phyloP scores from a whole-genome alignment of 768 basidiomycete genomes.

The Russula abietina region DNA sequence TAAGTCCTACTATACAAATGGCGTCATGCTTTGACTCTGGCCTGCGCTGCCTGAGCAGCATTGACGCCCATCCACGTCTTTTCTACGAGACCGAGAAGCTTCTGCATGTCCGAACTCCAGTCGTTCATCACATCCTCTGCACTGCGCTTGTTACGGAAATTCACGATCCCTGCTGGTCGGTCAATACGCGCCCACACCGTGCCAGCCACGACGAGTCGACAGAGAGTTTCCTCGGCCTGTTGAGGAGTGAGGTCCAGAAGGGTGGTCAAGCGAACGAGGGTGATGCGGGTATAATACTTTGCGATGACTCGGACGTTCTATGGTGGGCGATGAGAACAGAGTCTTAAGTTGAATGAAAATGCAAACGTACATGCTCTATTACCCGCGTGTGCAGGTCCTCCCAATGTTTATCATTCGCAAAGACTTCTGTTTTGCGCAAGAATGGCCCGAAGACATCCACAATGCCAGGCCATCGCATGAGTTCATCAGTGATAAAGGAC shows the following conservation, averaged over 20 bases:
- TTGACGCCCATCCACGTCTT: slow-evolving; percentile 99
- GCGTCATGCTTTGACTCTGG: slow-evolving; percentile 45
- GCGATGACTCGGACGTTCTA: slow-evolving; percentile 96
- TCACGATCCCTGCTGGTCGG: slow-evolving; percentile 83
- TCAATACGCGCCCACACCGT: slow-evolving; percentile 94
- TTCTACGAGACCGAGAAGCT: slow-evolving; percentile 84
- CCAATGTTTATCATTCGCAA: slow-evolving; percentile 75
- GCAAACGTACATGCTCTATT: slow-evolving; percentile 81
- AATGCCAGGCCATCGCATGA: slow-evolving; percentile 97
- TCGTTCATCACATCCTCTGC: slow-evolving; percentile 96
- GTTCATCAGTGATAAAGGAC: slow-evolving; percentile 85
- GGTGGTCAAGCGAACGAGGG: slow-evolving; percentile 70
- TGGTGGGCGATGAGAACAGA: neutral
- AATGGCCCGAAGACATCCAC: slow-evolving; percentile 81
- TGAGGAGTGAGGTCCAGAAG: slow-evolving; percentile 79
- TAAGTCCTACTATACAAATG: neutral
- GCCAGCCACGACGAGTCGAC: slow-evolving; percentile 84
- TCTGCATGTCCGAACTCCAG: slow-evolving; percentile 96
- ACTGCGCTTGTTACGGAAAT: slow-evolving; percentile 74
- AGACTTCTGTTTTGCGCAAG: slow-evolving; percentile 74
- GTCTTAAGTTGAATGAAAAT: neutral
- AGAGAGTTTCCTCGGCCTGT: slow-evolving; percentile 84
- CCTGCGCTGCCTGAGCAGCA: slow-evolving; percentile 79
- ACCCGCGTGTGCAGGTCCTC: slow-evolving; percentile 93
- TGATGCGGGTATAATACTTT: slow-evolving; percentile 92